Evolutionary conservation across 768 basidiomycete species (phyloP).

Genomic region (Hygrophorus pudorinus): DNA sequence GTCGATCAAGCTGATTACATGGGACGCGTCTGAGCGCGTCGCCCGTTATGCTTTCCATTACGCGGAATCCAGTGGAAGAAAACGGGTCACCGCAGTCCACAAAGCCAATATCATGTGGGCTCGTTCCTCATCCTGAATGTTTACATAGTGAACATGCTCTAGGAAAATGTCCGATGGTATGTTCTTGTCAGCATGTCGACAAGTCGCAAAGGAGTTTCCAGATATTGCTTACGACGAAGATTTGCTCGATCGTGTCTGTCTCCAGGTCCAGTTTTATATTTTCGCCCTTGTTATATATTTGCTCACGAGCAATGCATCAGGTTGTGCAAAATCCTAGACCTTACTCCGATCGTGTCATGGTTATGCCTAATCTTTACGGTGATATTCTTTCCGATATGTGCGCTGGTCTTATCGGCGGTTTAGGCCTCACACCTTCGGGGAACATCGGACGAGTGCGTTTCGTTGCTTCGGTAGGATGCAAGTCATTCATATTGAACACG

Average conservation of each 20-base stretch:
- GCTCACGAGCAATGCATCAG: conserved; percentile 22
- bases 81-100: conserved; percentile 96
- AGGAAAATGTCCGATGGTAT: conserved; percentile 99
- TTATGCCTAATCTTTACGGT: conserved; percentile 97
- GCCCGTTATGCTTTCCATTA: conserved; percentile 98
- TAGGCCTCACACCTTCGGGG: conserved; percentile 94
- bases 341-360: conserved; percentile 96
- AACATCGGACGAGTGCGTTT: conserved; percentile 83
- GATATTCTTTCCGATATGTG: conserved; percentile 98
- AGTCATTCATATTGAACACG: conserved; percentile 9
- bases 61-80: conserved; percentile 78
- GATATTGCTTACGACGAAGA: conserved; percentile 93
- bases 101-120: conserved; percentile 98
- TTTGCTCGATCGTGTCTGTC: conserved; percentile 90
- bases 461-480: background rate
- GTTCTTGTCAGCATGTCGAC: conserved; percentile 96
- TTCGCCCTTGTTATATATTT: background rate
- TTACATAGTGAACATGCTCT: conserved; percentile 5
- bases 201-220: conserved; percentile 93
- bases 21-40: conserved; percentile 97
- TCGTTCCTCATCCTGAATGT: background rate
- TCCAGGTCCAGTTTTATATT: conserved; percentile 47
- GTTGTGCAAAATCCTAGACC: conserved; percentile 90
- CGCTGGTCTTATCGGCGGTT: conserved; percentile 94
- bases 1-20: conserved; percentile 98